phyloP scores from a whole-genome alignment of 75 land plant genomes.

The Cryptomeria japonica region DNA sequence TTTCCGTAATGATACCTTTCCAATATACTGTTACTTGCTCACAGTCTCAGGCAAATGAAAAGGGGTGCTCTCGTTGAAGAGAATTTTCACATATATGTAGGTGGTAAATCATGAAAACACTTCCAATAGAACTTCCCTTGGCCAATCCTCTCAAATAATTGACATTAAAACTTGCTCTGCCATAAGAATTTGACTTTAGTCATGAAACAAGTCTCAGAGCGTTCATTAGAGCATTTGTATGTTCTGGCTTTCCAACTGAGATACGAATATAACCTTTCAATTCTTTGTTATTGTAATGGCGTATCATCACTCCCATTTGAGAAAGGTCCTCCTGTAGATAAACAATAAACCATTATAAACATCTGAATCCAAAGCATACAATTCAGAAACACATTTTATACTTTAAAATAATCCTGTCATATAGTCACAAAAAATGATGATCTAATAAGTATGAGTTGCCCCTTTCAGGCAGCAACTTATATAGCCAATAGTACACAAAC shows the following conservation, averaged over 20 bases:
- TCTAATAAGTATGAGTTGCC: background rate
- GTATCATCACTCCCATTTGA: slow-evolving; percentile 88
- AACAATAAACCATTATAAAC: background rate
- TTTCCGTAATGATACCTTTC: background rate
- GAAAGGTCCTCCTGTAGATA: slow-evolving; percentile 79
- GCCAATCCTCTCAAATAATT: background rate
- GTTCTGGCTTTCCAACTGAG: slow-evolving; percentile 95
- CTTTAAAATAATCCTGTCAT: background rate
- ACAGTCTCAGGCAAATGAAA: background rate
- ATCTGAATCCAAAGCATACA: background rate
- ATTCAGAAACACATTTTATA: background rate
- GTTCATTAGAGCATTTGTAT: slow-evolving; percentile 79
- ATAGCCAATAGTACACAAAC: background rate
- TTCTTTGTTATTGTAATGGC: slow-evolving; percentile 91
- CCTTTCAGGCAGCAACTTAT: background rate
- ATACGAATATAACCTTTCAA: slow-evolving; percentile 79
- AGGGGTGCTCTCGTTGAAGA: background rate
- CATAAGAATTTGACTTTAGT: background rate
- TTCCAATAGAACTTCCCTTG: background rate
- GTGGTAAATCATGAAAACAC: background rate
- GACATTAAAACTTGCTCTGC: background rate
- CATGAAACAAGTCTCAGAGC: slow-evolving; percentile 35
- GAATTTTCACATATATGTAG: background rate
- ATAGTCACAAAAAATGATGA: background rate
- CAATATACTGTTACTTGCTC: background rate